Conservation (phyloP, 2,329 filamentous ascomycete species). For the Calonectria leucothoes region DNA sequence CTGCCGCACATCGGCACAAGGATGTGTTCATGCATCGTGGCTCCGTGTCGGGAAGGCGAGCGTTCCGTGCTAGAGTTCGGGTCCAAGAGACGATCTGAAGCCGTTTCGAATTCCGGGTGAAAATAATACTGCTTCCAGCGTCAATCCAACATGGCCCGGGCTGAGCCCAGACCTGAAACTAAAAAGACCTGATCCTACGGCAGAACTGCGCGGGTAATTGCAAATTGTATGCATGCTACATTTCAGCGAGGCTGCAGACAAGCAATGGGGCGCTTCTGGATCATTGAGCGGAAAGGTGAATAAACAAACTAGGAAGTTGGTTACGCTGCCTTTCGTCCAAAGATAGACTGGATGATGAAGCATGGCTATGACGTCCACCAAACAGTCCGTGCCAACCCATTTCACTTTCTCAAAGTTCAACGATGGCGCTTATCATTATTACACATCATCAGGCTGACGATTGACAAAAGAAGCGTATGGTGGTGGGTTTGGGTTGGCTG, state of each 20-base stretch:
- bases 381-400: neutral
- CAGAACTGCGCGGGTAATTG: neutral
- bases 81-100: neutral
- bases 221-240: neutral
- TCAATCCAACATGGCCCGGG: constrained; percentile 4
- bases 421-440: constrained; percentile 3
- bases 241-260: neutral
- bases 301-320: neutral
- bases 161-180: constrained; percentile 18
- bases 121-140: neutral
- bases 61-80: neutral
- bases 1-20: neutral
- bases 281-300: neutral
- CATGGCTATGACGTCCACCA: constrained; percentile 6
- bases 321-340: neutral
- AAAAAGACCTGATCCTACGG: neutral
- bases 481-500: constrained; percentile 2
- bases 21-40: neutral
- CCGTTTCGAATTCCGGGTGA: constrained; percentile 3
- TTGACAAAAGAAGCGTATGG: constrained; percentile 1
- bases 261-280: neutral
- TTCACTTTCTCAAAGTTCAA: constrained; percentile 1
- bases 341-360: constrained; percentile 1
- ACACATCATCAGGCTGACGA: neutral
- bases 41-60: neutral